Evolutionary conservation across 805 yeast species (phyloP).

Genomic region (Yamadazyma endophytica): DNA sequence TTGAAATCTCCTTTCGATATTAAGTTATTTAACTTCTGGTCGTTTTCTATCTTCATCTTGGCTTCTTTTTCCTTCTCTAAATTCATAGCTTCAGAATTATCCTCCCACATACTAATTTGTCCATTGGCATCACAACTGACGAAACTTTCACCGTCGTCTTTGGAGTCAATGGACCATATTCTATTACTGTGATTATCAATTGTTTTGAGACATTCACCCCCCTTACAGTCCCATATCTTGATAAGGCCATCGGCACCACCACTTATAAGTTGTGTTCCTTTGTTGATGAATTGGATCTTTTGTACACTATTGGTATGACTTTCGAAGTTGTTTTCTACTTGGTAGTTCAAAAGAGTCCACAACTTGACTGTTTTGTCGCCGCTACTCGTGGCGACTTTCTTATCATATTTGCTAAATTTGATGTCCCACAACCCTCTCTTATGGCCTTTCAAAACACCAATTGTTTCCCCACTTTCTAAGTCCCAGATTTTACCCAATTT

Average conservation of each 20-base stretch:
- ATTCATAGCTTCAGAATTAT: conserved; percentile 72
- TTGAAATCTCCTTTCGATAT: conserved; percentile 76
- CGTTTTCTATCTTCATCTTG: conserved; percentile 70
- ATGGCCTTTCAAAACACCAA: conserved; percentile 85
- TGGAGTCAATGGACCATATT: conserved; percentile 82
- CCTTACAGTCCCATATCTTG: conserved; percentile 78
- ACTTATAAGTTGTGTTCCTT: conserved; percentile 63
- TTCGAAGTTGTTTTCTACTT: conserved; percentile 79
- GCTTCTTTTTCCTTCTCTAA: conserved; percentile 48
- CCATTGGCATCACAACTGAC: conserved; percentile 96
- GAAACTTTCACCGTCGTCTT: conserved; percentile 63
- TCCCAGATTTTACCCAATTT: conserved; percentile 91
- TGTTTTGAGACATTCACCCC: conserved; percentile 76
- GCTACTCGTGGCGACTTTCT: conserved; percentile 73
- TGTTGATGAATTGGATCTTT: conserved; percentile 66
- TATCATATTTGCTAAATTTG: conserved; percentile 74
- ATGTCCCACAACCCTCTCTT: conserved; percentile 94
- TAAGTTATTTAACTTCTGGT: conserved; percentile 77
- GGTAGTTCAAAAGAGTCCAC: conserved; percentile 80
- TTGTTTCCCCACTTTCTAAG: conserved; percentile 75
- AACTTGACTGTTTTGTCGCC: conserved; percentile 89
- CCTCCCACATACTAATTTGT: conserved; percentile 82
- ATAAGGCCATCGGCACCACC: conserved; percentile 95
- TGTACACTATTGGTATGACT: conserved; percentile 94
- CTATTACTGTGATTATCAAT: conserved; percentile 89